phyloP scores from a whole-genome alignment of 805 yeast species.

The Barnettozyma botsteinii region DNA sequence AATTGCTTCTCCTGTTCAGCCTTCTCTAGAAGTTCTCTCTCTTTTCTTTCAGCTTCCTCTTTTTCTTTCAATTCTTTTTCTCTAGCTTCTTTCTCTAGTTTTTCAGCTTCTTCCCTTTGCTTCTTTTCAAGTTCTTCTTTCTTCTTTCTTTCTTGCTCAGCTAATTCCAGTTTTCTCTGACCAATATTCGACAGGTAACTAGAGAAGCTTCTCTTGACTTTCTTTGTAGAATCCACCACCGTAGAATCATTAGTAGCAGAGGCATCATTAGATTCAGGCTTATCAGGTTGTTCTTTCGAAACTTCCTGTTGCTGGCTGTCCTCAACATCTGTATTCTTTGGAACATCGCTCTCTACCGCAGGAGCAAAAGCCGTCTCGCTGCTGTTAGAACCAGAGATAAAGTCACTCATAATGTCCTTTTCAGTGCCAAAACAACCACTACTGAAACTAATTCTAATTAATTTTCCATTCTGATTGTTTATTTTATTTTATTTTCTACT shows the following conservation, averaged over 20 bases:
- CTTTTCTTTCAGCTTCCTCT: constrained; percentile 1
- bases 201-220: constrained; percentile 6
- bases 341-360: too few relatives aligned
- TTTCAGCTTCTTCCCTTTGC: constrained; percentile 2
- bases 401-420: too few relatives aligned
- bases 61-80: constrained; percentile 2
- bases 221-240: constrained; percentile 1
- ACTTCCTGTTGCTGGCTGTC: too few relatives aligned
- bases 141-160: constrained; percentile 5
- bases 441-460: too few relatives aligned
- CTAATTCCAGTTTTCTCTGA: constrained; percentile 2
- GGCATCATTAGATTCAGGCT: neutral
- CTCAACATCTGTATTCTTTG: too few relatives aligned
- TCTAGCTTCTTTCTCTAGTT: neutral
- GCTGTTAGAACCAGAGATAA: too few relatives aligned
- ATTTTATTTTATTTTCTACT: too few relatives aligned
- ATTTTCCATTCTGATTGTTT: too few relatives aligned
- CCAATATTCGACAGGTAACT: constrained; percentile 6
- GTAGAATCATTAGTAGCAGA: neutral
- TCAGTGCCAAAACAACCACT: too few relatives aligned
- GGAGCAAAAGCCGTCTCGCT: too few relatives aligned
- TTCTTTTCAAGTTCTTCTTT: neutral
- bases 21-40: constrained; percentile 1
- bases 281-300: too few relatives aligned
- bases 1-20: constrained; percentile 1